Conservation (phyloP, 805 yeast species). For the Torulaspora quercuum region DNA sequence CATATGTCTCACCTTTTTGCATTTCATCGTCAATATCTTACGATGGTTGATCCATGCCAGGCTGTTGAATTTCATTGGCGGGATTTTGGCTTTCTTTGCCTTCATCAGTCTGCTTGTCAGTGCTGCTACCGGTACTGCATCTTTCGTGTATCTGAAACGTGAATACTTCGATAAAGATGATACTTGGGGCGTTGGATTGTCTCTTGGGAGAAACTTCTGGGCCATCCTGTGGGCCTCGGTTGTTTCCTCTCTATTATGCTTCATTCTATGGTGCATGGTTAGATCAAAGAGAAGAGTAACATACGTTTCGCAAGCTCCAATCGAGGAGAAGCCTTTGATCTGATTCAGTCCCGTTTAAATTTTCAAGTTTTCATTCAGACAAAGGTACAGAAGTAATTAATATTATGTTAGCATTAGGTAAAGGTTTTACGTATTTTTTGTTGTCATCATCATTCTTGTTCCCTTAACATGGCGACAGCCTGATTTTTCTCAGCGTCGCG, state of each 20-base stretch:
- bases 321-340: slow-evolving; percentile 23
- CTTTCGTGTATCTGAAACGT: slow-evolving; percentile 47
- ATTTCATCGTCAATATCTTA: slow-evolving; percentile 37
- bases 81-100: slow-evolving; percentile 44
- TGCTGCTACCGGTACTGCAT: slow-evolving; percentile 61
- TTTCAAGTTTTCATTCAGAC: too few species aligned
- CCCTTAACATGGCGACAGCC: slow-evolving; percentile 1
- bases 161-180: slow-evolving; percentile 48
- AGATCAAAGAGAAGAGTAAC: slow-evolving; percentile 18
- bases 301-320: slow-evolving; percentile 17
- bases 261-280: slow-evolving; percentile 39
- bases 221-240: slow-evolving; percentile 65
- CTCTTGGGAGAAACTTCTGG: slow-evolving; percentile 48
- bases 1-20: slow-evolving; percentile 43
- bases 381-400: too few species aligned
- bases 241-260: slow-evolving; percentile 44
- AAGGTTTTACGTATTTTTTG: too few species aligned
- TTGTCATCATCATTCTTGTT: too few species aligned
- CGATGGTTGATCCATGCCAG: slow-evolving; percentile 42
- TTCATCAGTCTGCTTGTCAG: slow-evolving; percentile 40
- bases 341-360: too few species aligned
- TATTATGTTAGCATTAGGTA: too few species aligned
- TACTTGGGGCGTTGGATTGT: slow-evolving; percentile 54
- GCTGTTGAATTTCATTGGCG: slow-evolving; percentile 47
- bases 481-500: slow-evolving; percentile 4